Conservation (phyloP, 1,284 basidiomycete genomes). For the Leucocoprinus gongylophorus region DNA sequence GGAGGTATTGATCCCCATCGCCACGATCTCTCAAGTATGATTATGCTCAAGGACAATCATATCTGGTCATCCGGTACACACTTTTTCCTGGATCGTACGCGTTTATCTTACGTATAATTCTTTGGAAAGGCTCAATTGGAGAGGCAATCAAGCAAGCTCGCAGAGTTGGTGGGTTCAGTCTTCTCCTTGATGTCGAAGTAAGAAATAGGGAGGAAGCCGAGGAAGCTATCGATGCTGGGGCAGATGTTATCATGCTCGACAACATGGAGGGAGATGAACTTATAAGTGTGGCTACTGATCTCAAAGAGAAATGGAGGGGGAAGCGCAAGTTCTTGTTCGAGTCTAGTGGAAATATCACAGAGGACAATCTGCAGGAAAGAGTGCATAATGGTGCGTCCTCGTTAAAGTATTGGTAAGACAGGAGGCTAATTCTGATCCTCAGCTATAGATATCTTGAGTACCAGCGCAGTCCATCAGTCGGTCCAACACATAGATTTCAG, state of each 20-base stretch:
- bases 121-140: slow-evolving; percentile 73
- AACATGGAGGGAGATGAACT: slow-evolving; percentile 82
- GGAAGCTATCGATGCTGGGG: slow-evolving; percentile 93
- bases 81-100: neutral
- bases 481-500: slow-evolving; percentile 92
- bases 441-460: slow-evolving; percentile 94
- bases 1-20: slow-evolving; percentile 96
- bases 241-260: slow-evolving; percentile 98
- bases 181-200: slow-evolving; percentile 94
- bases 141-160: slow-evolving; percentile 82
- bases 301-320: slow-evolving; percentile 74
- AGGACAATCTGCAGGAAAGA: slow-evolving; percentile 68
- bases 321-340: slow-evolving; percentile 83
- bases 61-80: slow-evolving; percentile 88
- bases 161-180: slow-evolving; percentile 86
- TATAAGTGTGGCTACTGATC: slow-evolving; percentile 54
- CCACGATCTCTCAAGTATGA: slow-evolving; percentile 97
- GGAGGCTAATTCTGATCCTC: neutral
- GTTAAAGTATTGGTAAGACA: neutral
- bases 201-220: slow-evolving; percentile 84
- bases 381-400: slow-evolving; percentile 61
- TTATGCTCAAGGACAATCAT: slow-evolving; percentile 99
- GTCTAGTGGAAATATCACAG: slow-evolving; percentile 90
- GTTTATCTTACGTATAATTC: slow-evolving; percentile 5
- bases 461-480: slow-evolving; percentile 88